Percentiles rank a stretch among this genome's conserved stretches.
Evolutionary conservation across 352 stramenopile genomes (phyloP).

Genomic region (Globisporangium sylvaticum): DNA sequence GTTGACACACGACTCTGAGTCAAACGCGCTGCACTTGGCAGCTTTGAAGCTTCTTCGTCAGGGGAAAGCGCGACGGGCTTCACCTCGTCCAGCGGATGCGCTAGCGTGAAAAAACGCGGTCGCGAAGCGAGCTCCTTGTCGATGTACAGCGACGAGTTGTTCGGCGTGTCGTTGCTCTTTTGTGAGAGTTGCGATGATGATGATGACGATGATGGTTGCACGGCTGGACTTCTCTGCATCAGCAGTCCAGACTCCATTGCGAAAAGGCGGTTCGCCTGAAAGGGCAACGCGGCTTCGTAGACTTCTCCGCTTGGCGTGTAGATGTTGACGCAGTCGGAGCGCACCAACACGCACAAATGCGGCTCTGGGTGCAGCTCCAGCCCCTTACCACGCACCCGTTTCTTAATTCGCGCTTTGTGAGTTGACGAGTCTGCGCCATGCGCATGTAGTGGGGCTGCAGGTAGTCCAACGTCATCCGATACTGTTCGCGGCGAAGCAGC

Average conservation of each 20-base stretch:
- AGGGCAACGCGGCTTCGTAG: slow-evolving; percentile 70
- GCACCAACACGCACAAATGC: slow-evolving; percentile 65
- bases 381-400: slow-evolving; percentile 8
- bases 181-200: neutral
- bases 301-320: slow-evolving; percentile 60
- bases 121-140: slow-evolving; percentile 18
- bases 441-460: neutral
- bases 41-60: neutral
- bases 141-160: slow-evolving; percentile 12
- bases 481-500: neutral
- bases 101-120: slow-evolving; percentile 69
- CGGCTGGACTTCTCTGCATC: slow-evolving; percentile 50
- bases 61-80: slow-evolving; percentile 47
- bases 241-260: slow-evolving; percentile 47
- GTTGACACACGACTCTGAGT: neutral
- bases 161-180: neutral
- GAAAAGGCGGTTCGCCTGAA: slow-evolving; percentile 60
- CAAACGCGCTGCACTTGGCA: neutral
- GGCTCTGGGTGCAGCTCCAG: slow-evolving; percentile 9
- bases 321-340: slow-evolving; percentile 62
- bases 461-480: neutral
- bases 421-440: neutral
- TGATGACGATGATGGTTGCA: slow-evolving; percentile 19
- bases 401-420: neutral
- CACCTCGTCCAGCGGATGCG: slow-evolving; percentile 72